These are phyloP conservation scores for Ehretia macrophylla DNA, from an alignment of 257 asterid species.

Conservation along the genomic window DNA sequence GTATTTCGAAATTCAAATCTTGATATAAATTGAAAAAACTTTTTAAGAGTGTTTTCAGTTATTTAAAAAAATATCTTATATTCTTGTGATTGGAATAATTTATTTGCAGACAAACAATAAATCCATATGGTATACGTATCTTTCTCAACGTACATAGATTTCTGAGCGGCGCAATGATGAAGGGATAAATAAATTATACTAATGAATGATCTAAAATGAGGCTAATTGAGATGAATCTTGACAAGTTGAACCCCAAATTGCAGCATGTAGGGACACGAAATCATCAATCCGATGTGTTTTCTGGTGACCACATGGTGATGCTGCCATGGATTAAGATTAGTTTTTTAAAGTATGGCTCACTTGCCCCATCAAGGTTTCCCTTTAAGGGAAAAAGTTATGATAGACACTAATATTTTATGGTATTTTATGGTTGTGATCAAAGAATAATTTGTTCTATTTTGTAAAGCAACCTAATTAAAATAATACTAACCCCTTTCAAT, in stretches of 20 bases:
- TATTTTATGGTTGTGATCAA: conserved; percentile 18
- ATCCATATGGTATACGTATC: too few species aligned
- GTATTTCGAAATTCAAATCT: too few species aligned
- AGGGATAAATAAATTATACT: neutral
- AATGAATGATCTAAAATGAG: neutral
- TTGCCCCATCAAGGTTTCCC: conserved; percentile 25
- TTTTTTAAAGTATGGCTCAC: neutral
- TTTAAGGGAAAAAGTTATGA: conserved; percentile 25
- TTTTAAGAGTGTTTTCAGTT: too few species aligned
- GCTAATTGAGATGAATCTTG: conserved; percentile 2
- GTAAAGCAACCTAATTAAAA: conserved; percentile 15
- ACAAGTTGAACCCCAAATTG: conserved; percentile 27
- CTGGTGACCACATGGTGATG: neutral
- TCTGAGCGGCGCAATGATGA: neutral
- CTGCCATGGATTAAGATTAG: neutral
- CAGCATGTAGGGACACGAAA: conserved; percentile 28
- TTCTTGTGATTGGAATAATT: too few species aligned
- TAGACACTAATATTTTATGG: conserved; percentile 6
- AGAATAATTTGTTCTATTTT: conserved; percentile 14
- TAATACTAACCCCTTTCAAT: conserved; percentile 11
- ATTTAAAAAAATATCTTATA: too few species aligned
- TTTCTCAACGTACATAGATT: too few species aligned
- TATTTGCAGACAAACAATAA: too few species aligned
- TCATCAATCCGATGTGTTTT: conserved; percentile 20
- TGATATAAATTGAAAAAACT: too few species aligned